phyloP scores from a whole-genome alignment of 2,329 filamentous ascomycete species.

The Conoideocrella luteorostrata region DNA sequence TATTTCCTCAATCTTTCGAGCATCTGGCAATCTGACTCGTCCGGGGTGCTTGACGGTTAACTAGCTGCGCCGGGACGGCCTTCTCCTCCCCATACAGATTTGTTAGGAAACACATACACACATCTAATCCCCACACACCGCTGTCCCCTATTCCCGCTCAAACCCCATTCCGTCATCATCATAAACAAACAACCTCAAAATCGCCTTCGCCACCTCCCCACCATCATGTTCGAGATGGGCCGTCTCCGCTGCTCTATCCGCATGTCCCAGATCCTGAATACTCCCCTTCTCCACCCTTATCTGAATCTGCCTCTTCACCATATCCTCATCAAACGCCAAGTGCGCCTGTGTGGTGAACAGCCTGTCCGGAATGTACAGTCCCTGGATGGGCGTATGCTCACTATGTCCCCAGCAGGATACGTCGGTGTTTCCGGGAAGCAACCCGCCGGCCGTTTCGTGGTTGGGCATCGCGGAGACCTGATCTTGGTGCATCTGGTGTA shows the following conservation, averaged over 20 bases:
- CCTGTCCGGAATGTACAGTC: conserved; percentile 59
- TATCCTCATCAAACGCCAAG: conserved; percentile 66
- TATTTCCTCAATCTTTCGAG: too few species aligned
- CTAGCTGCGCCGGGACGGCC: too few species aligned
- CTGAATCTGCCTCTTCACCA: conserved; percentile 58
- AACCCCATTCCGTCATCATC: conserved; percentile 33
- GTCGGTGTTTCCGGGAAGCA: conserved; percentile 32
- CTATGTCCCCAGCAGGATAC: conserved; percentile 57
- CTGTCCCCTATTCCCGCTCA: neutral
- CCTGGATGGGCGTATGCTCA: conserved; percentile 61
- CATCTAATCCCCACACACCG: too few species aligned
- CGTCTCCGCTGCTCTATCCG: conserved; percentile 54
- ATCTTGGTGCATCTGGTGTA: conserved; percentile 33
- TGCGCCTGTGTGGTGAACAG: conserved; percentile 75
- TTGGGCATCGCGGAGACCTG: conserved; percentile 57
- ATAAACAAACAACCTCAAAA: conserved; percentile 51
- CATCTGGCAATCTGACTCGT: too few species aligned
- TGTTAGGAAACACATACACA: too few species aligned
- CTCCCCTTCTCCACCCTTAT: conserved; percentile 52
- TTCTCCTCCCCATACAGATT: too few species aligned
- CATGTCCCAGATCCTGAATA: conserved; percentile 57
- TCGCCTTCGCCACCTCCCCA: conserved; percentile 56
- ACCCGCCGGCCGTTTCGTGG: conserved; percentile 34
- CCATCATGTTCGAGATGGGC: conserved; percentile 64
- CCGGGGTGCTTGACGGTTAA: too few species aligned